Conservation (phyloP, 129 eudicot genomes). For the Apium graveolens region DNA sequence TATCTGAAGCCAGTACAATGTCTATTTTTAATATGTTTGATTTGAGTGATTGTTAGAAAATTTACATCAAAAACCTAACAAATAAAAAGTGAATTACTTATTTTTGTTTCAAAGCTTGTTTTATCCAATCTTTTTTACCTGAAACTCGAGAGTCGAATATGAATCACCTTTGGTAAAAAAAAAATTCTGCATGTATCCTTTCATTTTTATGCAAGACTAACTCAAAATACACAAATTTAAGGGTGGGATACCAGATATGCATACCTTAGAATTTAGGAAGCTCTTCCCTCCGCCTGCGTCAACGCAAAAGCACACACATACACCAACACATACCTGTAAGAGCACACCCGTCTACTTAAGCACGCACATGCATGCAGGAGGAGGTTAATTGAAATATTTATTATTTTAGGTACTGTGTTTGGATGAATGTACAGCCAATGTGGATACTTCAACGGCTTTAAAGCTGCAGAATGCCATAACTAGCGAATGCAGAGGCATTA, state of each 20-base stretch:
- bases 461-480: constrained; percentile 65
- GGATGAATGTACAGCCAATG: constrained; percentile 96
- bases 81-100: neutral
- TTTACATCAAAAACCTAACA: neutral
- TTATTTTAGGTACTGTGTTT: constrained; percentile 66
- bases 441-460: constrained; percentile 79
- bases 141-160: neutral
- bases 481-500: constrained; percentile 66
- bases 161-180: neutral
- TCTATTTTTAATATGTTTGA: neutral
- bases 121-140: neutral
- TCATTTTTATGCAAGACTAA: neutral
- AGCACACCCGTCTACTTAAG: neutral
- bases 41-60: neutral
- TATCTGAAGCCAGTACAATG: neutral
- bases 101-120: neutral
- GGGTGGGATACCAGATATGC: neutral
- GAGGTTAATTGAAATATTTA: constrained; percentile 2
- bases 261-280: neutral
- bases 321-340: neutral
- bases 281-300: neutral
- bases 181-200: neutral
- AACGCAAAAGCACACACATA: neutral
- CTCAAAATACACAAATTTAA: neutral
- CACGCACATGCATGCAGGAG: neutral